Conservation (phyloP, 306 rosid species). For the Prunus mira region DNA sequence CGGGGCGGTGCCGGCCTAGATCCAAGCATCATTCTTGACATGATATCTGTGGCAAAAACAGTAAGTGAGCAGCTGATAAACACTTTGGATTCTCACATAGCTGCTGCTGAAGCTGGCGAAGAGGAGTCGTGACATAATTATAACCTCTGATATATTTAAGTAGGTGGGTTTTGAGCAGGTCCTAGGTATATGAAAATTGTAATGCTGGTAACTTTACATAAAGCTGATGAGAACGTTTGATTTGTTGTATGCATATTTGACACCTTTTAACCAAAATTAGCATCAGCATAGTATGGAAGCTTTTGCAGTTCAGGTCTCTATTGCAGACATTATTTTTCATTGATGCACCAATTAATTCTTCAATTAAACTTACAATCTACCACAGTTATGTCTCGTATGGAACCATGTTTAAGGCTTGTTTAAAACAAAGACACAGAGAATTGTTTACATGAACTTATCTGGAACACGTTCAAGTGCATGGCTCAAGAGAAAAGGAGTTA, state of each 20-base stretch:
- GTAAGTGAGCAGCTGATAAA: conserved; percentile 14
- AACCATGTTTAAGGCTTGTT: too few relatives aligned
- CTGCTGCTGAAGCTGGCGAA: conserved; percentile 20
- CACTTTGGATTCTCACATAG: conserved; percentile 11
- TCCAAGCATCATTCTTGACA: conserved; percentile 84
- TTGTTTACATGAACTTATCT: too few relatives aligned
- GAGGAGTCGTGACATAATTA: not conserved
- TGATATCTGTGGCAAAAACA: conserved; percentile 62
- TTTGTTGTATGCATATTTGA: conserved; percentile 2
- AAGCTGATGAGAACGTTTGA: not conserved
- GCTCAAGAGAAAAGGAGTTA: too few relatives aligned
- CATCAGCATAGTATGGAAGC: not conserved
- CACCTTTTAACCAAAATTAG: not conserved
- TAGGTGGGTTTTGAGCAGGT: conserved; percentile 7
- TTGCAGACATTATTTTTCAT: not conserved
- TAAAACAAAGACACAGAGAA: too few relatives aligned
- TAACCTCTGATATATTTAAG: conserved; percentile 1
- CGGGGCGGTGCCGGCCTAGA: conserved; percentile 51
- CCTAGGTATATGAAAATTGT: conserved; percentile 35
- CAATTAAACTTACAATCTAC: too few relatives aligned
- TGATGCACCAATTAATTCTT: not conserved
- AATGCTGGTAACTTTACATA: conserved; percentile 52
- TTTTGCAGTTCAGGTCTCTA: not conserved
- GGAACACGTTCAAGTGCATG: too few relatives aligned
- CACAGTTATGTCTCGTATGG: too few relatives aligned